Conservation (phyloP, 176 grass and related monocot species). For the Carex parvula region DNA sequence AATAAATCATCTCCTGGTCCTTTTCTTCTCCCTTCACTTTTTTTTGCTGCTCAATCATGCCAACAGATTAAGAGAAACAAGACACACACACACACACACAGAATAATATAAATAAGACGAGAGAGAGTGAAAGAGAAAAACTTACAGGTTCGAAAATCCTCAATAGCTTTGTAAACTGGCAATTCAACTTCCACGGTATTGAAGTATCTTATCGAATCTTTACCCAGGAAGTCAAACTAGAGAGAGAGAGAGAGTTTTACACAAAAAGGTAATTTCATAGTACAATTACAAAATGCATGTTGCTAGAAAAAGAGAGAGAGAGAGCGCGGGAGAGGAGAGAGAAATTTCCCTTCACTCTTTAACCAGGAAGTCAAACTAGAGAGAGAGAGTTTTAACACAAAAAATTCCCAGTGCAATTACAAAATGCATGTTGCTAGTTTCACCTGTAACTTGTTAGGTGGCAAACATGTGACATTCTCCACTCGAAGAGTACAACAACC, state of each 20-base stretch:
- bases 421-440: neutral
- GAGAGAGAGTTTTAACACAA: slow-evolving; percentile 33
- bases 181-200: slow-evolving; percentile 91
- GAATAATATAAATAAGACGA: neutral
- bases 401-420: slow-evolving; percentile 2
- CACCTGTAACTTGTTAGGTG: slow-evolving; percentile 92
- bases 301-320: neutral
- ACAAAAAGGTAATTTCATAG: neutral
- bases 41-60: slow-evolving; percentile 54
- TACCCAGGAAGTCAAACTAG: slow-evolving; percentile 99
- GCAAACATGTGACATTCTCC: slow-evolving; percentile 76
- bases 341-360: slow-evolving; percentile 45
- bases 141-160: slow-evolving; percentile 65
- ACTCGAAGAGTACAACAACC: slow-evolving; percentile 95
- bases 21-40: slow-evolving; percentile 32
- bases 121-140: neutral
- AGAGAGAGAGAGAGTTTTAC: slow-evolving; percentile 34
- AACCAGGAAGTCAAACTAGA: slow-evolving; percentile 98
- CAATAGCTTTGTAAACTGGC: slow-evolving; percentile 82
- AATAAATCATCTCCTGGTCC: slow-evolving; percentile 50
- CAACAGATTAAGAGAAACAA: slow-evolving; percentile 18
- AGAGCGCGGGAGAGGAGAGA: too few relatives aligned
- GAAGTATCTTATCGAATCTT: slow-evolving; percentile 98
- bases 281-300: neutral
- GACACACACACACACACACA: too few relatives aligned